phyloP scores from a whole-genome alignment of 1,139 yeast genomes.

The Scheffersomyces stambukii region DNA sequence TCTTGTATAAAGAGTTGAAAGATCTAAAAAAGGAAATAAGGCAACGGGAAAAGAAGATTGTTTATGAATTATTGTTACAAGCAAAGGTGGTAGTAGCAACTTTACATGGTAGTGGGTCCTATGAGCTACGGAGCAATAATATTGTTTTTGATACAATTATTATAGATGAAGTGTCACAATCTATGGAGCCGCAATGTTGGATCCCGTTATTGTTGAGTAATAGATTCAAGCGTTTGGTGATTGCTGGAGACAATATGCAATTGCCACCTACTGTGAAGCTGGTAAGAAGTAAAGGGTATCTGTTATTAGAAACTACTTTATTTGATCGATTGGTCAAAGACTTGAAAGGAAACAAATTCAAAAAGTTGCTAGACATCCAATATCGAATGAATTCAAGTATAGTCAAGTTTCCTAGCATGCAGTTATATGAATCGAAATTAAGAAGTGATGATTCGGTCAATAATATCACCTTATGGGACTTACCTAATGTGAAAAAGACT shows the following conservation, averaged over 20 bases:
- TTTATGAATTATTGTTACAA: conserved; percentile 52
- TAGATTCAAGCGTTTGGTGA: conserved; percentile 55
- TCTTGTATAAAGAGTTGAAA: conserved; percentile 67
- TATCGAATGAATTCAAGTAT: conserved; percentile 81
- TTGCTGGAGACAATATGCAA: conserved; percentile 88
- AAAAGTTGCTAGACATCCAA: conserved; percentile 63
- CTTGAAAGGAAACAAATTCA: conserved; percentile 42
- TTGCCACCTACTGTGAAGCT: conserved; percentile 71
- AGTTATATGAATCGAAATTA: conserved; percentile 60
- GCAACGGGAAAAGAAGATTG: conserved; percentile 60
- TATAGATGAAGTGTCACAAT: conserved; percentile 93
- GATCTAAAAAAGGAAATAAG: conserved; percentile 66
- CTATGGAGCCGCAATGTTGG: conserved; percentile 96
- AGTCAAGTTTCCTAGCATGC: conserved; percentile 73
- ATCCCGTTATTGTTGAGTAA: conserved; percentile 76
- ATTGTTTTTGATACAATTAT: conserved; percentile 74
- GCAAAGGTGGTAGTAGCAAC: conserved; percentile 78
- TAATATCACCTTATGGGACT: conserved; percentile 48
- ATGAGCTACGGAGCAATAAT: conserved; percentile 43
- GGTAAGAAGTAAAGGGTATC: conserved; percentile 13
- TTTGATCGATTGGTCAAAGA: conserved; percentile 74
- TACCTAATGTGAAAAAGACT: conserved; percentile 44
- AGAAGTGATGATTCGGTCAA: conserved; percentile 61
- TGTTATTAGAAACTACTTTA: conserved; percentile 47
- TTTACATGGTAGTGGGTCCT: conserved; percentile 81